phyloP scores from a whole-genome alignment of 768 basidiomycete genomes.

The Macrolepiota fuliginosa region DNA sequence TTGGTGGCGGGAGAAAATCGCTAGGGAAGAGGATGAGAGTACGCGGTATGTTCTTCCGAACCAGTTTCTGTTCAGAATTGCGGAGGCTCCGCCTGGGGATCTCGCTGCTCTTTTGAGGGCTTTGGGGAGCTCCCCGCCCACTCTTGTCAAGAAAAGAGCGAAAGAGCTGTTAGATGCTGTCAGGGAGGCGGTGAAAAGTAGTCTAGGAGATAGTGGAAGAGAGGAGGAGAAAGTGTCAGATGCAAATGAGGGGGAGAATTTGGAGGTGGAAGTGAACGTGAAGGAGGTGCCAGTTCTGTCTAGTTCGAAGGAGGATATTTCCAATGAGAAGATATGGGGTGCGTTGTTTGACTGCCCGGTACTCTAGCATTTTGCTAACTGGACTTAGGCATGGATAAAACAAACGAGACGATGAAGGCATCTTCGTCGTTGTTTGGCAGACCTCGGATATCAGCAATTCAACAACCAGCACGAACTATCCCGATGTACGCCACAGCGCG shows the following conservation, averaged over 20 bases:
- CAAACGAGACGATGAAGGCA: constrained; percentile 10
- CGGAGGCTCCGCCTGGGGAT: constrained; percentile 69
- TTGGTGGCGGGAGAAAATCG: constrained; percentile 77
- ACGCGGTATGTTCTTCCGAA: constrained; percentile 74
- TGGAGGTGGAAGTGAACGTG: constrained; percentile 10
- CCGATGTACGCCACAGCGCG: constrained; percentile 22
- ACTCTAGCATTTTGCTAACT: not conserved
- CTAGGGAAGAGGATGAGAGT: constrained; percentile 86
- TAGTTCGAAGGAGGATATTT: constrained; percentile 1
- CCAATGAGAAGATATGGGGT: constrained; percentile 30
- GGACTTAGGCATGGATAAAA: constrained; percentile 8
- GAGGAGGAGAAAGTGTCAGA: constrained; percentile 20
- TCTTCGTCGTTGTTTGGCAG: constrained; percentile 32
- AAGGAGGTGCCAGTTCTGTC: constrained; percentile 8
- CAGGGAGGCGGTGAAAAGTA: constrained; percentile 41
- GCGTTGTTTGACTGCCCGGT: constrained; percentile 2
- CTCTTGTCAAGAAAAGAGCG: constrained; percentile 58
- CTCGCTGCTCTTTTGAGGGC: constrained; percentile 58
- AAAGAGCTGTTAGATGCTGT: constrained; percentile 69
- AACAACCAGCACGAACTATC: constrained; percentile 17
- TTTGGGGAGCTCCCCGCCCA: constrained; percentile 54
- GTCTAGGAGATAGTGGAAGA: constrained; percentile 17
- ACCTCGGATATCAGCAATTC: constrained; percentile 10
- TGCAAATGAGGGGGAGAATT: constrained; percentile 16
- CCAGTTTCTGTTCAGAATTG: constrained; percentile 68